A percentile compares a stretch with the other conserved stretches of the same genome.
These are phyloP conservation scores for Purshia tridentata DNA, from an alignment of 306 rosid species.

Conservation along the genomic window DNA sequence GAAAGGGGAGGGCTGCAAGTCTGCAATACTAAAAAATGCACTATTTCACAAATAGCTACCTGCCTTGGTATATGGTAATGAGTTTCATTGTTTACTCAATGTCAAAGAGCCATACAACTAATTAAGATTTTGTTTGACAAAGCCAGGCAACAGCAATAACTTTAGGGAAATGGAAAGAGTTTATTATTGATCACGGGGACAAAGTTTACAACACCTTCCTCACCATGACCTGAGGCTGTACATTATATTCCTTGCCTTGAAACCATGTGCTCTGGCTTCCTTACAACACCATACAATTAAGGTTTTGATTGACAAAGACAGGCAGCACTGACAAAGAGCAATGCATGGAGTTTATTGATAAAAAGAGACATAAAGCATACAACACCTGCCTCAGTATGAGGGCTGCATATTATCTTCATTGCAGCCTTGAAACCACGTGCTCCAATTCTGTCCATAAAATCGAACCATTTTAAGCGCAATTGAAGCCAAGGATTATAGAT, in stretches of 20 bases:
- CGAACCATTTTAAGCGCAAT: slow-evolving; percentile 9
- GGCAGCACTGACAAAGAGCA: neutral
- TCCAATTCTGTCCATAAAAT: slow-evolving; percentile 51
- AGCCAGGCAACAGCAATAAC: neutral
- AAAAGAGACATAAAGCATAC: slow-evolving; percentile 1
- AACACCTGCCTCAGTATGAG: neutral
- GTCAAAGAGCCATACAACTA: slow-evolving; percentile 4
- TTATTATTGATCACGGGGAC: neutral
- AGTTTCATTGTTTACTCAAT: neutral
- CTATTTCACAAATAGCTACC: no score
- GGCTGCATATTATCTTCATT: slow-evolving; percentile 27
- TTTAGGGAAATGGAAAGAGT: neutral
- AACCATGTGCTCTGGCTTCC: slow-evolving; percentile 69
- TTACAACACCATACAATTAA: slow-evolving; percentile 11
- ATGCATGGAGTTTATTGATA: neutral
- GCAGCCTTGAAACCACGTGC: slow-evolving; percentile 61
- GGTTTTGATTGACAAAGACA: neutral
- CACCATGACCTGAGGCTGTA: slow-evolving; percentile 11
- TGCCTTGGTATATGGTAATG: no score
- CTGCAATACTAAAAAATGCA: no score
- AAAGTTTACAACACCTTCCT: slow-evolving; percentile 15
- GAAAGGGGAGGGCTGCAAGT: no score
- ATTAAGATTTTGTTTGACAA: neutral
- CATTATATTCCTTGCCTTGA: slow-evolving; percentile 27
- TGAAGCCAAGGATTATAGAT: neutral